Evolutionary conservation across 176 grass and related monocot species (phyloP), one percentile per base, ranked within the genome.

Genomic region (Dactylis glomerata): DNA sequence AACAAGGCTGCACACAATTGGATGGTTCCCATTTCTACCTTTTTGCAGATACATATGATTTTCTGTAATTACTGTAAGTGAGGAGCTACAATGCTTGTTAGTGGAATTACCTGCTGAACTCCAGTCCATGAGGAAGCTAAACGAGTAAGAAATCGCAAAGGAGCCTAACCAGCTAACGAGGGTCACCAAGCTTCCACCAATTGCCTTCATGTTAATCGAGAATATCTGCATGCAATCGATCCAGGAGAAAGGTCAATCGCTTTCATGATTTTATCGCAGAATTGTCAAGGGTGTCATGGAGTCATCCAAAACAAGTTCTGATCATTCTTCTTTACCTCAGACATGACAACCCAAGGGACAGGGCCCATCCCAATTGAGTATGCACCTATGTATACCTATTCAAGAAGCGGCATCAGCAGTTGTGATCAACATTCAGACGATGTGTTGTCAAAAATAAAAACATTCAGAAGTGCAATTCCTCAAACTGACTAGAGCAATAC

Each of bases 341-440:
- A 96, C 94, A 93, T 96, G 47, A 96, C 88, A 63, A 93, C 94
- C 90, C 90, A 93, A 41, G 91, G 94, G 67, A 96, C 88, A 86
- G 94, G 86, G 66, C 91, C 94, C 94, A 96, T 93, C 89, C 94
- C 94, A 70, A 96, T 85, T 56, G 94, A 91, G 86, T 66, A 96
- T 77, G 94, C 51, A 30, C 77, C 90, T 6, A 89, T 89, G 56
- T 96, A 96, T 38, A 91, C 89, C 94, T 96, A 51, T 86, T 70
- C 40, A 44, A 78, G 26, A 81, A 85, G 32, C 23, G 76, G 31
- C 15, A 59, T 40, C 76, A 64, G 26, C 10, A 57, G 59, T 51
- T 3, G n/a, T 3, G n/a, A 61, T 54, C n/a, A 41, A 38, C 32
- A 82, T 30, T 27, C 22, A 62, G 54, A 20, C 28, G 7, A 62